These are phyloP conservation scores for Coemansia sp. DNA, from an alignment of 192 early-diverging fungal species.

Conservation along the genomic window DNA sequence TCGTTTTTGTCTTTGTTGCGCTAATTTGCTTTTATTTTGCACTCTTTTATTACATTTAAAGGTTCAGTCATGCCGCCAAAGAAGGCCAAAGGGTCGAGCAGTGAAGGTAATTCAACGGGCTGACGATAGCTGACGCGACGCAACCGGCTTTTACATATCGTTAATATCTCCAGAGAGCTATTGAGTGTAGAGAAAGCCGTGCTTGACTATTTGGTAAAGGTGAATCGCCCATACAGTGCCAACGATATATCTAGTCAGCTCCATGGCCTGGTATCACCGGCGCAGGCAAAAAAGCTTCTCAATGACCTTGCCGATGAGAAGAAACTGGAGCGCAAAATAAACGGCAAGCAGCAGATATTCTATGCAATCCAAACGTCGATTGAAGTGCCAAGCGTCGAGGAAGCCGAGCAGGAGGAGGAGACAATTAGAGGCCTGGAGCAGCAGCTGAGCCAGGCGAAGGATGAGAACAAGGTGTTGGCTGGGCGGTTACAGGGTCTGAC, in stretches of 20 bases:
- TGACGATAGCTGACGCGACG: no score
- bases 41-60: neutral
- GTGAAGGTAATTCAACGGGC: constrained; percentile 24
- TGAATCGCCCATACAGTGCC: constrained; percentile 50
- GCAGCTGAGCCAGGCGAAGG: constrained; percentile 22
- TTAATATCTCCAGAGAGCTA: neutral
- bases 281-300: constrained; percentile 44
- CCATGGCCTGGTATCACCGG: constrained; percentile 42
- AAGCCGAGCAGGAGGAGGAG: constrained; percentile 48
- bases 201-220: constrained; percentile 35
- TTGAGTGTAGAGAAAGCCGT: constrained; percentile 27
- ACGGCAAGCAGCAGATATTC: constrained; percentile 52
- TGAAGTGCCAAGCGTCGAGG: constrained; percentile 41
- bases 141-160: neutral
- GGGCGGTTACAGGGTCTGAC: constrained; percentile 28
- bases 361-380: constrained; percentile 30
- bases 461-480: constrained; percentile 24
- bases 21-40: neutral
- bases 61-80: constrained; percentile 37
- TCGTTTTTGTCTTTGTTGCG: neutral
- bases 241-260: constrained; percentile 55
- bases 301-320: constrained; percentile 44
- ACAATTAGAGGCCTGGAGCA: constrained; percentile 30
- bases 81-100: constrained; percentile 28
- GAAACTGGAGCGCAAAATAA: constrained; percentile 35